Evolutionary conservation across 129 eudicot species (phyloP), one percentile per base, ranked within the genome.

Genomic region (Smallanthus sonchifolius): DNA sequence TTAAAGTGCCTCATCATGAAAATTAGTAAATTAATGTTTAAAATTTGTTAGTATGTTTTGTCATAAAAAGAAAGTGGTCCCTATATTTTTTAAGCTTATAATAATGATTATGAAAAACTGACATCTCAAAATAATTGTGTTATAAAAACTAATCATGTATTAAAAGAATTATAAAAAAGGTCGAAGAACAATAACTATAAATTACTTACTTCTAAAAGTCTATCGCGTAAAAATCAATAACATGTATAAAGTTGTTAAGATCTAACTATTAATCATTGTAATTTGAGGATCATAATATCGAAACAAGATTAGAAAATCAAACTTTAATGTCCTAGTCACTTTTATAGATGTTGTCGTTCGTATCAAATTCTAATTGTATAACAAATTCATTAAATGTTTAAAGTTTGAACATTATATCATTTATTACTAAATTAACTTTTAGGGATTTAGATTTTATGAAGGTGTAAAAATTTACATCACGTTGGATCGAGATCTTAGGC

Each of bases 1-100:
- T 56, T 24, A 56, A 56, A 56, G 20, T 56, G 20, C 63, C 63
- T 56, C 63, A 56, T 56, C 35, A 56, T 56, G 63, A 56, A 24
- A 56, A 56, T 20, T 20, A 56, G 63, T 15, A 49, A 49, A 1
- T 49, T 17, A 49, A 1, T 49, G 24, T 10, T 20, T 10, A 19
- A 56, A 56, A 56, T 9, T 20, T 56, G 63, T 56, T 56, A 56
- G 63, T 13, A 56, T 56, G 63, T 56, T 56, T 56, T 24, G 63
- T 56, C 63, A 56, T 8, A 3, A 56, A 56, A 56, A 49, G 56
- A 49, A 49, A 49, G 56, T 6, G 56, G 56, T 49, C 56, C 56
- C 56, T 24, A 1, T 24, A n/a, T 17, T 49, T 49, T 49, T 14
- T 14, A 49, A 49, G 9, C 7, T 14, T 49, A 49, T 15, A 49